Conservation (phyloP, 106 monocot species). For the Alisma plantagoaquatica region DNA sequence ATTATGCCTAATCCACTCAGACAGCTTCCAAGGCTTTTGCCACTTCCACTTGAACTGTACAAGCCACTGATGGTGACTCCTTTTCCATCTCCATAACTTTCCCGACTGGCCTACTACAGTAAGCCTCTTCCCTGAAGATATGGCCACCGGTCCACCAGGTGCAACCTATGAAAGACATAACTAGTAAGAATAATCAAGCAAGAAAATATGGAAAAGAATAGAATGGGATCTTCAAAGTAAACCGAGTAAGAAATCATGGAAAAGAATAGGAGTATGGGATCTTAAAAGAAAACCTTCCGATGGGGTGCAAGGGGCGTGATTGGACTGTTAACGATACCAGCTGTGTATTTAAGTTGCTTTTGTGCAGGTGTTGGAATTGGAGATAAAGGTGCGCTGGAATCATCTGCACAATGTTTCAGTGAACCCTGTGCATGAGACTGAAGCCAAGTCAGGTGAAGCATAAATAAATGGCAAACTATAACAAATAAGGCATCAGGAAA, state of each 20-base stretch:
- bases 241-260: no score
- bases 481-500: no score
- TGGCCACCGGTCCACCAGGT: constrained; percentile 64
- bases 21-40: constrained; percentile 96
- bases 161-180: constrained; percentile 2
- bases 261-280: no score
- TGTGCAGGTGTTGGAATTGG: constrained; percentile 79
- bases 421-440: constrained; percentile 27
- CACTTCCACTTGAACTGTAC: constrained; percentile 98
- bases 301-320: constrained; percentile 31
- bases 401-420: constrained; percentile 64
- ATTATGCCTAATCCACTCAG: constrained; percentile 68
- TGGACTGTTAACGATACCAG: constrained; percentile 82
- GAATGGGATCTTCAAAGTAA: no score
- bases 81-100: constrained; percentile 93
- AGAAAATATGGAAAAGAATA: background rate
- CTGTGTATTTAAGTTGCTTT: constrained; percentile 87
- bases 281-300: constrained; percentile 52
- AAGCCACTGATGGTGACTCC: constrained; percentile 94
- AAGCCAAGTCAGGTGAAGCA: background rate
- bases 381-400: constrained; percentile 47
- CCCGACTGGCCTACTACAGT: constrained; percentile 52
- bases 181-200: background rate
- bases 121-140: constrained; percentile 56
- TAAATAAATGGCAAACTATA: background rate